phyloP scores from a whole-genome alignment of 2,329 filamentous ascomycete species.

The Cladosporium phlei region DNA sequence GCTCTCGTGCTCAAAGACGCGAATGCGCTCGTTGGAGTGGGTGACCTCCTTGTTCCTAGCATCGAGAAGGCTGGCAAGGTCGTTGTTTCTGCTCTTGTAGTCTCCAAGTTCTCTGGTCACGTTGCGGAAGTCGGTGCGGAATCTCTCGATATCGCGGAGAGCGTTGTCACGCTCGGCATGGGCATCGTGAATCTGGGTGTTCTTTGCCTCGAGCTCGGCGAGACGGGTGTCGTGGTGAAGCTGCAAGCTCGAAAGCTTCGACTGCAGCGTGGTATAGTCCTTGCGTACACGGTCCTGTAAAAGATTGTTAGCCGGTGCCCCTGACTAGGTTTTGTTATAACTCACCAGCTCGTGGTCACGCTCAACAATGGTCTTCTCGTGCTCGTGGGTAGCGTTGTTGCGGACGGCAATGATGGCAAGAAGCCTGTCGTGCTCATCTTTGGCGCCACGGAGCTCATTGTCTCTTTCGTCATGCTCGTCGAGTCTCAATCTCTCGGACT shows the following conservation, averaged over 20 bases:
- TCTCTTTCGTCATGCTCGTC: conserved; percentile 21
- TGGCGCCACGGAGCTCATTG: conserved; percentile 24
- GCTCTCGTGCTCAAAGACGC: conserved; percentile 24
- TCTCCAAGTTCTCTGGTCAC: conserved; percentile 28
- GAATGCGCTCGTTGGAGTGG: conserved; percentile 24
- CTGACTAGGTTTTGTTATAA: no score
- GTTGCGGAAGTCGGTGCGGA: conserved; percentile 24
- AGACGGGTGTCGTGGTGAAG: conserved; percentile 25
- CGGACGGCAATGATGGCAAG: conserved; percentile 27
- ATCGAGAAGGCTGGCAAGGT: conserved; percentile 24
- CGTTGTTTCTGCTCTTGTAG: conserved; percentile 23
- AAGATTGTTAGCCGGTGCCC: not conserved
- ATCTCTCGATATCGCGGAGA: conserved; percentile 25
- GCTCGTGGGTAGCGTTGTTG: conserved; percentile 20
- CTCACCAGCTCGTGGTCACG: conserved; percentile 25
- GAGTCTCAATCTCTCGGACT: not conserved
- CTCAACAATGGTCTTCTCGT: conserved; percentile 26
- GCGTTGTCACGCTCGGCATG: conserved; percentile 27
- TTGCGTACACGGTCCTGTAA: conserved; percentile 19
- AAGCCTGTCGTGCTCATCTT: conserved; percentile 30
- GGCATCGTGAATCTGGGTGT: conserved; percentile 19
- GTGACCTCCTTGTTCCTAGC: conserved; percentile 24
- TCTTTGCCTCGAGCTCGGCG: conserved; percentile 22
- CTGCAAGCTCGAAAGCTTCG: conserved; percentile 20
- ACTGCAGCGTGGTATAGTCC: conserved; percentile 23